These are phyloP conservation scores for Ganoderma boninense DNA, from an alignment of 1,284 basidiomycete species.

Conservation along the genomic window DNA sequence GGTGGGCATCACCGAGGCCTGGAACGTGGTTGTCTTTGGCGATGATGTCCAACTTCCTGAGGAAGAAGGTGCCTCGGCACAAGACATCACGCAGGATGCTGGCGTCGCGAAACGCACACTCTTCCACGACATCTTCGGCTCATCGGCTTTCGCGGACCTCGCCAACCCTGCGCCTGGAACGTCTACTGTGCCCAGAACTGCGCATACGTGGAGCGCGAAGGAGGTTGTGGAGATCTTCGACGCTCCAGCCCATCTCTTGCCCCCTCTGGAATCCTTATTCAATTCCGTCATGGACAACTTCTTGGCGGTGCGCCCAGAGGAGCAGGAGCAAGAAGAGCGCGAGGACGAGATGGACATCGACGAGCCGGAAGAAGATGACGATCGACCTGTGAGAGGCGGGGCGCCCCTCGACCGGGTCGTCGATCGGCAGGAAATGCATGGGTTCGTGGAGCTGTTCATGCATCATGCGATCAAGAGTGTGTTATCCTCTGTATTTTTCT, in stretches of 20 bases:
- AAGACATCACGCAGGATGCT: conserved; percentile 49
- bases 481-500: conserved; percentile 6
- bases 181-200: conserved; percentile 29
- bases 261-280: conserved; percentile 80
- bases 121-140: conserved; percentile 88
- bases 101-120: conserved; percentile 59
- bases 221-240: conserved; percentile 67
- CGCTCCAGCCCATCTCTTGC: conserved; percentile 82
- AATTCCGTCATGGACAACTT: conserved; percentile 76
- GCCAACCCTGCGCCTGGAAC: conserved; percentile 29
- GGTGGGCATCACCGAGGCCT: conserved; percentile 71
- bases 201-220: conserved; percentile 48
- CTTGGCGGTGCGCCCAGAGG: conserved; percentile 49
- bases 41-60: conserved; percentile 54
- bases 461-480: conserved; percentile 55
- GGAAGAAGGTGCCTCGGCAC: conserved; percentile 53
- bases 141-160: conserved; percentile 60
- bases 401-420: conserved; percentile 48
- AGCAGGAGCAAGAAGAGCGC: conserved; percentile 35
- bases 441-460: conserved; percentile 60
- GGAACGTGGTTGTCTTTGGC: conserved; percentile 71
- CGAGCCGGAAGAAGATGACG: conserved; percentile 42
- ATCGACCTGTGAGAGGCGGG: conserved; percentile 35
- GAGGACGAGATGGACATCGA: conserved; percentile 56
- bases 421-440: conserved; percentile 54